Percentiles rank a stretch among this genome's conserved stretches.
phyloP scores from a whole-genome alignment of 1,139 yeast species.

The Debaryomycetaceae sp. region DNA sequence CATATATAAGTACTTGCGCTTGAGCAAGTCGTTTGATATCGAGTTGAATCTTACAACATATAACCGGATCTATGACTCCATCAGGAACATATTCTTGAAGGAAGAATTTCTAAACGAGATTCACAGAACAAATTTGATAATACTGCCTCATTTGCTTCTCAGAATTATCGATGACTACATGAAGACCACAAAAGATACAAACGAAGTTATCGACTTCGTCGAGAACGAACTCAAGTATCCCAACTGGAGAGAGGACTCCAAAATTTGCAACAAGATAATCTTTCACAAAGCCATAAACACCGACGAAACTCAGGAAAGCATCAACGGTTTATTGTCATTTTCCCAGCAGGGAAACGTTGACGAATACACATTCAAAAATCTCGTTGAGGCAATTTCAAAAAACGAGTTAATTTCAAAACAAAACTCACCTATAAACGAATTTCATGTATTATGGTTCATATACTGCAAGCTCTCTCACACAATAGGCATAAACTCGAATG shows the following conservation, averaged over 20 bases:
- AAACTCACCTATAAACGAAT: constrained; percentile 6
- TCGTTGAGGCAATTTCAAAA: constrained; percentile 11
- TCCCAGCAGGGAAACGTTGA: constrained; percentile 6
- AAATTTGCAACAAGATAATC: constrained; percentile 29
- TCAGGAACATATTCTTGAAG: constrained; percentile 34
- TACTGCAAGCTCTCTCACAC: constrained; percentile 14
- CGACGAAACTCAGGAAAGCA: constrained; percentile 8
- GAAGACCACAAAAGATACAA: constrained; percentile 21
- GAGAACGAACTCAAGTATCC: constrained; percentile 29
- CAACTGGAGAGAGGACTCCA: constrained; percentile 29
- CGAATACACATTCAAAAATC: constrained; percentile 12
- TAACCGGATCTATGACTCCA: constrained; percentile 37
- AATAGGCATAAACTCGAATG: constrained; percentile 12
- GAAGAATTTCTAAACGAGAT: constrained; percentile 34
- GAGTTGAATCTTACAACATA: constrained; percentile 35
- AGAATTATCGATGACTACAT: constrained; percentile 37
- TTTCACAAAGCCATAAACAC: constrained; percentile 15
- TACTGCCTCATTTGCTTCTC: constrained; percentile 27
- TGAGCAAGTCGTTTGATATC: constrained; percentile 25
- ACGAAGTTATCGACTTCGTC: constrained; percentile 30
- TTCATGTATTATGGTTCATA: constrained; percentile 13
- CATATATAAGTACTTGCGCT: constrained; percentile 28
- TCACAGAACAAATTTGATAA: constrained; percentile 30
- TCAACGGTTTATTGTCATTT: constrained; percentile 11
- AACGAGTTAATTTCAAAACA: constrained; percentile 8